phyloP scores from a whole-genome alignment of 176 grass and related monocot species.

The Rhynchospora pubera region DNA sequence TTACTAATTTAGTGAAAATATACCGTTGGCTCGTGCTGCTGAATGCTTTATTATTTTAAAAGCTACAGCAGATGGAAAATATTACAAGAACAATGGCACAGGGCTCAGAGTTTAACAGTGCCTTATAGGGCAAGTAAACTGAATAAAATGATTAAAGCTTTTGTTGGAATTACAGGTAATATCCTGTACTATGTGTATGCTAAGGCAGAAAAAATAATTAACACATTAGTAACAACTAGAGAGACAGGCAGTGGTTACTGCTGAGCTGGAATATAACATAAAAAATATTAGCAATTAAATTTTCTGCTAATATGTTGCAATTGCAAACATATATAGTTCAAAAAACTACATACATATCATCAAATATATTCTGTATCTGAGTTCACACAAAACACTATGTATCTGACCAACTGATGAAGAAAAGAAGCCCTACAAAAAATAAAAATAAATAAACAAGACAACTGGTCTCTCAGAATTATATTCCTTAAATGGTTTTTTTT shows the following conservation, averaged over 20 bases:
- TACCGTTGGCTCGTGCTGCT: background rate
- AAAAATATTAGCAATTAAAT: background rate
- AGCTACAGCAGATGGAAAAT: background rate
- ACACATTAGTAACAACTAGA: background rate
- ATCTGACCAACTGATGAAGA: background rate
- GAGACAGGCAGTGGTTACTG: background rate
- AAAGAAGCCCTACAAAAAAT: background rate
- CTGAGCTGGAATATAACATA: background rate
- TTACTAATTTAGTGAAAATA: background rate
- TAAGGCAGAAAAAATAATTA: background rate
- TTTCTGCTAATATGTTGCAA: background rate
- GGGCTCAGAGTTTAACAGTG: too few relatives aligned
- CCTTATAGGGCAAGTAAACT: too few relatives aligned
- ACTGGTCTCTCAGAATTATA: background rate
- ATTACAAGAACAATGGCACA: background rate
- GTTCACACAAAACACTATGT: background rate
- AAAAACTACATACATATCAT: background rate
- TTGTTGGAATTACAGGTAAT: background rate
- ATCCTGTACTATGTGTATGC: background rate
- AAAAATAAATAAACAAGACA: background rate
- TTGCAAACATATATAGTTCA: background rate
- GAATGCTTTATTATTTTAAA: background rate
- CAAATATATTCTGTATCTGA: background rate
- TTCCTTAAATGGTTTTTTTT: too few relatives aligned
- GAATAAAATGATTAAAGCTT: background rate